Conservation (phyloP, 2,329 filamentous ascomycete genomes). For the Verticillium nubilum region DNA sequence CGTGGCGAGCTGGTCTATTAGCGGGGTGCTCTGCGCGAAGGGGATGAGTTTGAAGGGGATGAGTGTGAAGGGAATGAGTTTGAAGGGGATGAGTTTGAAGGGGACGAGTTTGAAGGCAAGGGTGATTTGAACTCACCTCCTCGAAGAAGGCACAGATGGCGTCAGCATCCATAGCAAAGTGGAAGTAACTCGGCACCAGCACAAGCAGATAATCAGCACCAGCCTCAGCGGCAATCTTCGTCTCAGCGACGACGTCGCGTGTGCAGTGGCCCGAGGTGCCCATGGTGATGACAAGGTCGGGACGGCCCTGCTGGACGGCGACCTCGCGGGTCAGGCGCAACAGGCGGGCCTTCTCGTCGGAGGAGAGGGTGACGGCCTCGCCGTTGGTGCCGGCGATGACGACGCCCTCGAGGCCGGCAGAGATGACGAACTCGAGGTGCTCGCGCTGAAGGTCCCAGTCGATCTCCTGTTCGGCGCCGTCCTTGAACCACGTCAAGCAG, state of each 20-base stretch:
- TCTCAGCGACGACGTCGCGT: constrained; percentile 60
- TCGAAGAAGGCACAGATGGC: constrained; percentile 59
- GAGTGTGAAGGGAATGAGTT: constrained; percentile 48
- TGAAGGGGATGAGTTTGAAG: constrained; percentile 36
- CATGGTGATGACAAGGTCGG: constrained; percentile 57
- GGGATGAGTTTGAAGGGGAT: constrained; percentile 34
- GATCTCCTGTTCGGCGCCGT: constrained; percentile 42
- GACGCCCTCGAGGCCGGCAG: constrained; percentile 49
- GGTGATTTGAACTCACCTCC: constrained; percentile 39
- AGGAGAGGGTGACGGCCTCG: constrained; percentile 64
- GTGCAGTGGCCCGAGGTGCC: constrained; percentile 63
- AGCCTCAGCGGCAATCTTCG: constrained; percentile 52
- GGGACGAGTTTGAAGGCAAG: constrained; percentile 36
- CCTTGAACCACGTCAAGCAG: constrained; percentile 48
- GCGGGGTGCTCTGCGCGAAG: constrained; percentile 54
- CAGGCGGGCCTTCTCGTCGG: constrained; percentile 57
- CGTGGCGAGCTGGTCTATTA: constrained; percentile 50
- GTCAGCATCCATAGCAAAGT: constrained; percentile 54
- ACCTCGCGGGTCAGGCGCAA: constrained; percentile 56
- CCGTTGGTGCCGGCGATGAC: constrained; percentile 70
- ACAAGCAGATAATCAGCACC: constrained; percentile 65
- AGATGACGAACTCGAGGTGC: constrained; percentile 48
- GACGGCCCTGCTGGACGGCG: constrained; percentile 49
- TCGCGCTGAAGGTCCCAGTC: constrained; percentile 49
- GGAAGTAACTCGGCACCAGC: constrained; percentile 68